A percentile compares a stretch with the other conserved stretches of the same genome.
Conservation (phyloP, 345 rosid genomes). For the Murraya koenigii region DNA sequence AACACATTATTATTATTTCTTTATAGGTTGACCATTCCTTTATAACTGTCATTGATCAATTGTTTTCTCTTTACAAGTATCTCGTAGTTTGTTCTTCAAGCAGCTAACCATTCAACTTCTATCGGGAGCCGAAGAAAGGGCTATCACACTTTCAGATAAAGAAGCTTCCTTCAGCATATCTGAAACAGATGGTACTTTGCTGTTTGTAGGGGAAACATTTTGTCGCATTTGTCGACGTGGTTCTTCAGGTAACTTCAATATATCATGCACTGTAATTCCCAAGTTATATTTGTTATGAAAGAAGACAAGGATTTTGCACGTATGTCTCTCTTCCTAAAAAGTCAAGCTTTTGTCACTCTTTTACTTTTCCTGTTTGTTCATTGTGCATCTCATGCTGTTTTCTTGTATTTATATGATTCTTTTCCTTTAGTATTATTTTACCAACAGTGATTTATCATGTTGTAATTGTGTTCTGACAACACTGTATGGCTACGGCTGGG, state of each 20-base stretch:
- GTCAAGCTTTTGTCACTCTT: background rate
- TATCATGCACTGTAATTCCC: constrained; percentile 4
- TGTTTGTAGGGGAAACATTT: constrained; percentile 68
- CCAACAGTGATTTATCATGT: background rate
- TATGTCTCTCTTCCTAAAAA: background rate
- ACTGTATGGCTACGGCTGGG: background rate
- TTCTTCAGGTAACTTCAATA: constrained; percentile 65
- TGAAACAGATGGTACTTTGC: constrained; percentile 35
- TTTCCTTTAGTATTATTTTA: background rate
- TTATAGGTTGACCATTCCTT: constrained; percentile 2
- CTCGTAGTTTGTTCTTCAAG: constrained; percentile 74
- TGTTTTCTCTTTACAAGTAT: constrained; percentile 46
- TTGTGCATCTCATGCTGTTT: background rate
- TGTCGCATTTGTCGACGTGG: constrained; percentile 93
- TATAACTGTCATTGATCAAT: constrained; percentile 13
- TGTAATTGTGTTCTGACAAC: background rate
- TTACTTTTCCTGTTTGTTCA: background rate
- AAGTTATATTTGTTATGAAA: background rate
- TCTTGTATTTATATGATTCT: background rate
- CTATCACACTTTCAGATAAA: constrained; percentile 12
- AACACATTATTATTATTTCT: background rate
- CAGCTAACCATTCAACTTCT: constrained; percentile 66
- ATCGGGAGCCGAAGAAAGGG: constrained; percentile 40
- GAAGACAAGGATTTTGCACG: constrained; percentile 1
- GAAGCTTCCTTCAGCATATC: constrained; percentile 16